phyloP scores from a whole-genome alignment of 73 alveolate genomes.

The Paramecium sexaurelia region DNA sequence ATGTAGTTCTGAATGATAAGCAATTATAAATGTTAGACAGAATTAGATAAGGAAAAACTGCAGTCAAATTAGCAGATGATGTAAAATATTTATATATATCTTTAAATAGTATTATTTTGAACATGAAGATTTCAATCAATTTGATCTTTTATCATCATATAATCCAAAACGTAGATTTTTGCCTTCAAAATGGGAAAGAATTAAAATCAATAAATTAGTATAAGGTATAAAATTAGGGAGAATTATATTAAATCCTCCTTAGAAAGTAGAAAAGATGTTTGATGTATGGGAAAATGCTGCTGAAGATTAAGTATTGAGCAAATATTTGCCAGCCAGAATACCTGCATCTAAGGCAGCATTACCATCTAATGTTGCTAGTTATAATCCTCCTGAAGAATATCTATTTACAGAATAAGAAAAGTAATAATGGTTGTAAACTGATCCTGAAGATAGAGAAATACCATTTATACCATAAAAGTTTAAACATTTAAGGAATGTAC shows the following conservation, averaged over 20 bases:
- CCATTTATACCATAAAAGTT: constrained; percentile 79
- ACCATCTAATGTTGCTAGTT: constrained; percentile 94
- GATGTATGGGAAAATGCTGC: constrained; percentile 85
- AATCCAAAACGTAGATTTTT: constrained; percentile 93
- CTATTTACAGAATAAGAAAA: constrained; percentile 83
- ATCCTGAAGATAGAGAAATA: constrained; percentile 83
- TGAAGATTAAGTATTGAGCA: constrained; percentile 74
- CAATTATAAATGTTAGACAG: constrained; percentile 89
- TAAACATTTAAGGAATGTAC: constrained; percentile 93
- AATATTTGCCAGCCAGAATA: constrained; percentile 78
- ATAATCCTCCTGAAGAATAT: constrained; percentile 95
- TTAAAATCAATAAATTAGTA: constrained; percentile 85
- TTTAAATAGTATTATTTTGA: constrained; percentile 71
- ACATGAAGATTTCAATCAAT: constrained; percentile 81
- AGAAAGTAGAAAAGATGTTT: constrained; percentile 77
- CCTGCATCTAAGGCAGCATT: constrained; percentile 93
- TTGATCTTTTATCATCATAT: constrained; percentile 82
- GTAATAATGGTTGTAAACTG: constrained; percentile 77
- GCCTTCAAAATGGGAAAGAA: constrained; percentile 93
- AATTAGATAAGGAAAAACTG: constrained; percentile 89
- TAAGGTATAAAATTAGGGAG: constrained; percentile 93
- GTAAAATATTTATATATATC: neutral
- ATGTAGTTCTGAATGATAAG: constrained; percentile 91
- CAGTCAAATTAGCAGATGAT: constrained; percentile 67
- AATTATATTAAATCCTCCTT: constrained; percentile 77